These are phyloP conservation scores for Salvia miltiorrhiza DNA, from an alignment of 257 asterid genomes.

Conservation along the genomic window DNA sequence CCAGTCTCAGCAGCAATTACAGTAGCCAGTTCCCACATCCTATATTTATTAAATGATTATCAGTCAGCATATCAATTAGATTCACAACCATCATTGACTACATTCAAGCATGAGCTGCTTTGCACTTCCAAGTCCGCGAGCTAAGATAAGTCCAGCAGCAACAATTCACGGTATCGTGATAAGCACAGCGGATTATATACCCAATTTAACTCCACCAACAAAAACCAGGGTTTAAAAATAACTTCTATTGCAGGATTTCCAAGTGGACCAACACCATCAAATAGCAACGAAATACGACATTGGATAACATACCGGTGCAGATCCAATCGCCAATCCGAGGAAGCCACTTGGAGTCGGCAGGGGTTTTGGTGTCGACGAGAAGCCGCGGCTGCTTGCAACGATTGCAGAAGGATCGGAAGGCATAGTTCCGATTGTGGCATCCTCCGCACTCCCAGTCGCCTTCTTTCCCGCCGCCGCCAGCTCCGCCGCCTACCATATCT, in stretches of 20 bases:
- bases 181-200: background rate
- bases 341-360: conserved; percentile 85
- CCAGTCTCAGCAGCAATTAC: background rate
- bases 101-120: background rate
- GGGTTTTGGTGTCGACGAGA: conserved; percentile 73
- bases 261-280: background rate
- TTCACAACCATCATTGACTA: background rate
- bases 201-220: background rate
- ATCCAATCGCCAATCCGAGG: conserved; percentile 98
- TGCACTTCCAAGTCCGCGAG: background rate
- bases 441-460: conserved; percentile 92
- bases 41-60: background rate
- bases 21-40: background rate
- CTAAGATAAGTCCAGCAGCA: background rate
- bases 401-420: conserved; percentile 81
- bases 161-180: background rate
- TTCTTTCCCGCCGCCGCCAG: conserved; percentile 52
- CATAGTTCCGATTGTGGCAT: conserved; percentile 73
- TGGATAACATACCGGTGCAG: conserved; percentile 58
- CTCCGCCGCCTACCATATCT: conserved; percentile 34
- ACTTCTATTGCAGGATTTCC: background rate
- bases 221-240: background rate
- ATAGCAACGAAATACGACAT: background rate
- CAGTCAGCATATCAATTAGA: conserved; percentile 4
- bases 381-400: conserved; percentile 91